phyloP scores from a whole-genome alignment of 2,329 filamentous ascomycete genomes.

The Talaromyces sp. region DNA sequence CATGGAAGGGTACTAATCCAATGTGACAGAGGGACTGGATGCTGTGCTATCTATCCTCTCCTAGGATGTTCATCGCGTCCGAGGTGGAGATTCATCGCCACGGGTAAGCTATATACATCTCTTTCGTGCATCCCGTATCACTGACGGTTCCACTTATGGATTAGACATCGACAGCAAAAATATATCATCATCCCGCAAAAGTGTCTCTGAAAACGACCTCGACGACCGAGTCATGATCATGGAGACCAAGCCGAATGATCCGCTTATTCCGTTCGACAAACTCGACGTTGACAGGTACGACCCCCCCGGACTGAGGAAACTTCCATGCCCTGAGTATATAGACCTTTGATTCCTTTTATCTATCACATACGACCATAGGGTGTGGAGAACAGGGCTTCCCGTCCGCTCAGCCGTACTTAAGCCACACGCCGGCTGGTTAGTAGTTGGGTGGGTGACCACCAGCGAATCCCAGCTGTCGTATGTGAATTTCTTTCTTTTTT shows the following conservation, averaged over 20 bases:
- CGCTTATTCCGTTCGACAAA: constrained; percentile 61
- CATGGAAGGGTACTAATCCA: background rate
- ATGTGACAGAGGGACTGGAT: constrained; percentile 69
- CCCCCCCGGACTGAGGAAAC: too few relatives aligned
- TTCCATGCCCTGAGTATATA: background rate
- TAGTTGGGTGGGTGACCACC: constrained; percentile 50
- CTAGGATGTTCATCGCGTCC: constrained; percentile 67
- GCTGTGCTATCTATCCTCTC: constrained; percentile 86
- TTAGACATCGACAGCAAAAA: constrained; percentile 71
- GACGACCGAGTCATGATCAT: constrained; percentile 63
- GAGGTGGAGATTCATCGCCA: constrained; percentile 69
- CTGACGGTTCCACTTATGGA: background rate
- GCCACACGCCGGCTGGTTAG: constrained; percentile 43
- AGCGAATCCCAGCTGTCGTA: constrained; percentile 48
- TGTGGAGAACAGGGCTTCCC: constrained; percentile 25
- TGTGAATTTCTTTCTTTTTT: constrained; percentile 29
- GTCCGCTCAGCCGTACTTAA: constrained; percentile 25
- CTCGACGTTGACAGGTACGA: constrained; percentile 26
- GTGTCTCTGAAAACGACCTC: constrained; percentile 65
- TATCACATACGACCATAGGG: constrained; percentile 19
- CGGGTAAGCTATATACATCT: constrained; percentile 42
- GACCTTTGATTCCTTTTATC: background rate
- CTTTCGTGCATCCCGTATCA: background rate
- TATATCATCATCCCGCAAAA: constrained; percentile 62
- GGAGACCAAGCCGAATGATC: constrained; percentile 49